phyloP scores from a whole-genome alignment of 805 yeast genomes.

The Wickerhamiella dianesei region DNA sequence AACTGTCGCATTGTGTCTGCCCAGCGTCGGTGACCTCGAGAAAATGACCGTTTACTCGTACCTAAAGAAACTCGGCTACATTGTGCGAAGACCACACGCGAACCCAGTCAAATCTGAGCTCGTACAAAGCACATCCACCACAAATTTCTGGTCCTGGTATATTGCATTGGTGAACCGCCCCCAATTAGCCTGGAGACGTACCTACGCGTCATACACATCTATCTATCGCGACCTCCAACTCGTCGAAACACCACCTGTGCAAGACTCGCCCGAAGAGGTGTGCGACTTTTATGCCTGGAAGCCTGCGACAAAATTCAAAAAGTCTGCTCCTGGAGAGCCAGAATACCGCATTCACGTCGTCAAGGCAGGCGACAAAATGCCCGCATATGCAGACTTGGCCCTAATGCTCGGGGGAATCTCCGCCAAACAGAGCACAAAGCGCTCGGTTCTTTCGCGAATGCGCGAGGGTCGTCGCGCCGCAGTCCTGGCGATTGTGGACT shows the following conservation, averaged over 20 bases:
- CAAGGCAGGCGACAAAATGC: slow-evolving; percentile 29
- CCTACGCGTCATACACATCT: slow-evolving; percentile 10
- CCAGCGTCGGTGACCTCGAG: slow-evolving; percentile 8
- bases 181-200: slow-evolving; percentile 16
- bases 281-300: slow-evolving; percentile 69
- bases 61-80: slow-evolving; percentile 65
- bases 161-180: background rate
- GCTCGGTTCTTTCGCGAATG: slow-evolving; percentile 29
- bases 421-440: slow-evolving; percentile 14
- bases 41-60: slow-evolving; percentile 48
- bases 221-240: slow-evolving; percentile 14
- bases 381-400: slow-evolving; percentile 24
- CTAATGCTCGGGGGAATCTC: slow-evolving; percentile 22
- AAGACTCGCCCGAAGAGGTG: slow-evolving; percentile 7
- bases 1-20: slow-evolving; percentile 39
- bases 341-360: slow-evolving; percentile 60
- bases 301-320: slow-evolving; percentile 54
- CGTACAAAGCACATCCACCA: background rate
- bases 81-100: slow-evolving; percentile 30
- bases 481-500: slow-evolving; percentile 58
- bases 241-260: slow-evolving; percentile 1
- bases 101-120: too few species aligned
- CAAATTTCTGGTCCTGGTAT: background rate
- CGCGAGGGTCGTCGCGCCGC: slow-evolving; percentile 42
- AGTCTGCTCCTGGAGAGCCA: slow-evolving; percentile 51